phyloP scores from a whole-genome alignment of 2,329 filamentous ascomycete species.

The Scedosporium minutisporum region DNA sequence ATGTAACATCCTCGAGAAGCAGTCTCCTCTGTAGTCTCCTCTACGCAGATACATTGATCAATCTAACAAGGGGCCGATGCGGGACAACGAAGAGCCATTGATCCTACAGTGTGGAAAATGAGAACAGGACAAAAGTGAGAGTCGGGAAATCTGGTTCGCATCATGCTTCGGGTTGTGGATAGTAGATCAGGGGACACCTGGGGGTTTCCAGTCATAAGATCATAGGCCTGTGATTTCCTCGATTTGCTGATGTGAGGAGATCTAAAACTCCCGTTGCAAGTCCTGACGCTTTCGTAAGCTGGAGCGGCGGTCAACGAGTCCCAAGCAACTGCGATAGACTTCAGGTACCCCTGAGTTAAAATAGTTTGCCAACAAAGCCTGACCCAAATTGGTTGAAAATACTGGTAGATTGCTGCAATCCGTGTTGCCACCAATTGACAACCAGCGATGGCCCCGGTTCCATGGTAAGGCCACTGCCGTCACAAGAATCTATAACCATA shows the following conservation, averaged over 20 bases:
- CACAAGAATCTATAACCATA: not conserved
- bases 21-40: not conserved
- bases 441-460: not conserved
- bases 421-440: not conserved
- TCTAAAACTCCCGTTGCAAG: not conserved
- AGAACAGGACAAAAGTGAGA: not conserved
- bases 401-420: not conserved
- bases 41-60: not conserved
- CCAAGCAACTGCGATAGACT: too few species aligned
- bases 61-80: not conserved
- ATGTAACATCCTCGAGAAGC: not conserved
- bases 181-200: not conserved
- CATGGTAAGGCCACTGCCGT: not conserved
- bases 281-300: not conserved
- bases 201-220: not conserved
- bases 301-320: too few species aligned
- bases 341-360: too few species aligned
- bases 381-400: too few species aligned
- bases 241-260: constrained; percentile 1
- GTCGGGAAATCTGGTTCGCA: not conserved
- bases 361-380: too few species aligned
- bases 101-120: not conserved
- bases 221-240: not conserved
- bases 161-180: not conserved
- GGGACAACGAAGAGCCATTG: not conserved